Evolutionary conservation across 2,329 filamentous ascomycete genomes (phyloP), one percentile per base, ranked within the genome.

Genomic region (Colletotrichum tabaci): DNA sequence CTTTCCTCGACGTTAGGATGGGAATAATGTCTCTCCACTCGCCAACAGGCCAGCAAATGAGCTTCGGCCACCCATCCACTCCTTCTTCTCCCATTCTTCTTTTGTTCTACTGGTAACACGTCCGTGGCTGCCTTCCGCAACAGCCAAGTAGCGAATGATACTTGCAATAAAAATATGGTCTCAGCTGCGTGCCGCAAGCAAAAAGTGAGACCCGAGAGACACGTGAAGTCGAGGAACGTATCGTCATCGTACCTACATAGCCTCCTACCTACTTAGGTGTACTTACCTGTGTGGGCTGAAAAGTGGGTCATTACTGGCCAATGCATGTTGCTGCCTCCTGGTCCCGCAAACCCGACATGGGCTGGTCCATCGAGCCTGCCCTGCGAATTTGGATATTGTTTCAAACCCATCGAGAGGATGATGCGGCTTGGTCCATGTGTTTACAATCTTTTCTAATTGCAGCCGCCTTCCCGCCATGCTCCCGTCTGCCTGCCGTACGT

Each of bases 351-450:
- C 38, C 49, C 61, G 16, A 55, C 38, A 63, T 55, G 49, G 30
- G 60, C 60, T 44, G 60, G 47, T 21, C 35, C 21, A n/a, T 47
- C 46, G 56, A 40, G 66, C 52, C 53, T 69, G 61, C 42, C 50
- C 57, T 62, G 26, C 38, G 58, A 58, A 63, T 71, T 61, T 53
- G 46, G 18, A 57, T 58, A 64, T 62, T 58, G 68, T 68, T 71
- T 71, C 68, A 71, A 71, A 42, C 64, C 35, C 68, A 58, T 53
- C 58, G 58, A 55, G 52, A 38, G 18, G 13, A 16, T 38, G 30
- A 38, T 38, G 68, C 57, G 38, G 46, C 44, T 71, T 23, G 44
- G 35, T 38, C 35, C 52, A 56, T 26, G 50, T 38, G 2, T 38
- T 38, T 38, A 23, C 21, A 23, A 50, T 35, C 6, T 52, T 21